phyloP scores from a whole-genome alignment of 2,329 filamentous ascomycete species.

The Talaromyces sp. region DNA sequence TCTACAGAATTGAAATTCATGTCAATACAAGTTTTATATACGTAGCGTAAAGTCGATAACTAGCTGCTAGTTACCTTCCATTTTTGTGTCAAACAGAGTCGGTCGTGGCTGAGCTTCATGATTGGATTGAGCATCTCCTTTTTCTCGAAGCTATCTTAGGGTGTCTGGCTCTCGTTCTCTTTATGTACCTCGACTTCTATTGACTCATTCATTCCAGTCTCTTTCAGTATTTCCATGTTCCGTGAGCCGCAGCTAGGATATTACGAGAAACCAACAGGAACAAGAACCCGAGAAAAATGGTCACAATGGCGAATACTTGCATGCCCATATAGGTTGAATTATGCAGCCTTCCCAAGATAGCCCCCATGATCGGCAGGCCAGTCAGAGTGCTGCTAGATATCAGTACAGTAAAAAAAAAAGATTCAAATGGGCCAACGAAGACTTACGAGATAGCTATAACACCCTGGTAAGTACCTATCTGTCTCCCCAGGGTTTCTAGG shows the following conservation, averaged over 20 bases:
- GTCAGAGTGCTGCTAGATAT: slow-evolving; percentile 16
- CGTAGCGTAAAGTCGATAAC: too few relatives aligned
- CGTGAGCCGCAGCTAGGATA: not conserved
- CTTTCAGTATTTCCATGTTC: not conserved
- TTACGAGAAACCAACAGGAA: not conserved
- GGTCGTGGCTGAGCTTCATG: too few relatives aligned
- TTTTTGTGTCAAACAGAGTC: too few relatives aligned
- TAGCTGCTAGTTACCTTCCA: too few relatives aligned
- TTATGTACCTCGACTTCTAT: too few relatives aligned
- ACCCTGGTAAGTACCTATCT: slow-evolving; percentile 29
- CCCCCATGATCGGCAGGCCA: slow-evolving; percentile 26
- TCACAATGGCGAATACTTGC: slow-evolving; percentile 21
- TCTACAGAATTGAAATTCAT: too few relatives aligned
- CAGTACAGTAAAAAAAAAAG: not conserved
- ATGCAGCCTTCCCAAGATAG: slow-evolving; percentile 20
- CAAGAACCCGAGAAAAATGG: slow-evolving; percentile 11
- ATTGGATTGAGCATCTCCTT: too few relatives aligned
- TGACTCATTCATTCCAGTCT: too few relatives aligned
- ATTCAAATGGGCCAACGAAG: slow-evolving; percentile 7
- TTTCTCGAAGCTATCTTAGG: too few relatives aligned
- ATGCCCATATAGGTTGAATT: slow-evolving; percentile 22
- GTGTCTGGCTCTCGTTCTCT: too few relatives aligned
- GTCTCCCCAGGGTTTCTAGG: slow-evolving; percentile 30
- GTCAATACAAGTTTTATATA: too few relatives aligned
- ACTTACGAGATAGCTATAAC: slow-evolving; percentile 21